Conservation (phyloP, 2,329 filamentous ascomycete genomes). For the Exutisphaerella laricina region DNA sequence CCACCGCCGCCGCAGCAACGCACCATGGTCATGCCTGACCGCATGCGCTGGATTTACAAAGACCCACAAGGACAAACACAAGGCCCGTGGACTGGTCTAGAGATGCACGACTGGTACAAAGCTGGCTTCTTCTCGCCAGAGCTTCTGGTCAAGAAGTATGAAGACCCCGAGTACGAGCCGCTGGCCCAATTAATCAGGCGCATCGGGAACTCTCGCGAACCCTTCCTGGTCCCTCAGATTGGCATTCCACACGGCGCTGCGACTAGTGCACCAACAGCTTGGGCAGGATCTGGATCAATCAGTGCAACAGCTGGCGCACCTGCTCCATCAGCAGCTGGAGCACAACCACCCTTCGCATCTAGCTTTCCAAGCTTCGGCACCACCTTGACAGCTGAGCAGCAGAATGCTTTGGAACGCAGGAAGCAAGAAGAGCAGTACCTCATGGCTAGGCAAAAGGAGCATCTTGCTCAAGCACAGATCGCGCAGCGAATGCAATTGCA, state of each 20-base stretch:
- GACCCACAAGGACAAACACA: constrained; percentile 90
- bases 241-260: constrained; percentile 80
- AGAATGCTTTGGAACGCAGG: constrained; percentile 90
- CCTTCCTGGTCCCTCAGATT: constrained; percentile 95
- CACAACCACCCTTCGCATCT: constrained; percentile 77
- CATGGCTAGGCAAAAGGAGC: constrained; percentile 93
- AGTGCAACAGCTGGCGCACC: constrained; percentile 11
- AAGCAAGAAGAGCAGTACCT: constrained; percentile 98
- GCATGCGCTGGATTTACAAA: constrained; percentile 98
- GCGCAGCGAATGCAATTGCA: constrained; percentile 66
- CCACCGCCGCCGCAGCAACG: constrained; percentile 65
- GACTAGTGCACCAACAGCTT: constrained; percentile 40
- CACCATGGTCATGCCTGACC: constrained; percentile 98
- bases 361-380: constrained; percentile 96
- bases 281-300: constrained; percentile 33
- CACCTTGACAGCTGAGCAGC: constrained; percentile 92
- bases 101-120: constrained; percentile 99
- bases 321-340: constrained; percentile 26
- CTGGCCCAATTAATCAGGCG: constrained; percentile 88
- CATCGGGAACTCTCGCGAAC: constrained; percentile 95
- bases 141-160: constrained; percentile 86
- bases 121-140: constrained; percentile 96
- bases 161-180: constrained; percentile 91
- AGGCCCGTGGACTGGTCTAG: constrained; percentile 89
- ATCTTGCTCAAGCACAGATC: constrained; percentile 79